phyloP scores from a whole-genome alignment of 2,329 filamentous ascomycete genomes.

The Penicillium aurantiogriseum region DNA sequence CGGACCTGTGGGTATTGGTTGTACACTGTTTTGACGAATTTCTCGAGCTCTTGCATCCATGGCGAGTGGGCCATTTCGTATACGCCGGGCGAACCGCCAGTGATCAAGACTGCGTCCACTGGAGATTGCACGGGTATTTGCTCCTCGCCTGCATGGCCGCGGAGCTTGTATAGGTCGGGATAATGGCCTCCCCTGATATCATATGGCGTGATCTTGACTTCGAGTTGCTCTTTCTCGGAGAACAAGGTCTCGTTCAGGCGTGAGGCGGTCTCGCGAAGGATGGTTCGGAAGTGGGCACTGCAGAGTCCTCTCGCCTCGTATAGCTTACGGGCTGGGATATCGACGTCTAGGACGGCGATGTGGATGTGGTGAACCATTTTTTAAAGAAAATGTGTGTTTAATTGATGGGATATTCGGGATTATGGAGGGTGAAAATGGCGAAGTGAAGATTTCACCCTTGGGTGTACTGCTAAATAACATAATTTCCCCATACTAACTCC shows the following conservation, averaged over 20 bases:
- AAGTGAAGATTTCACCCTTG: not conserved
- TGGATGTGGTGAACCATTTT: slow-evolving; percentile 26
- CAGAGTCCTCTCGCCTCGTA: slow-evolving; percentile 28
- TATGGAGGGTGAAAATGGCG: not conserved
- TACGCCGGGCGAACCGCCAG: slow-evolving; percentile 30
- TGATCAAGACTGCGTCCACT: slow-evolving; percentile 34
- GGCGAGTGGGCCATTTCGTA: slow-evolving; percentile 28
- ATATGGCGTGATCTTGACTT: slow-evolving; percentile 25
- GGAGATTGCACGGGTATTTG: slow-evolving; percentile 16
- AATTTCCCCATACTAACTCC: slow-evolving; percentile 1
- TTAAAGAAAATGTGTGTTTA: not conserved
- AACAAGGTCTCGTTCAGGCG: slow-evolving; percentile 20
- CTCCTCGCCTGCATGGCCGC: slow-evolving; percentile 13
- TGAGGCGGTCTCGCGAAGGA: slow-evolving; percentile 25
- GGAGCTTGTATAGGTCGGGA: slow-evolving; percentile 23
- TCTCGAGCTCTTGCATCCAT: slow-evolving; percentile 31
- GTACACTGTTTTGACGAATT: slow-evolving; percentile 29
- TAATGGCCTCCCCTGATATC: slow-evolving; percentile 29
- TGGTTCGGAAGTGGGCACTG: slow-evolving; percentile 28
- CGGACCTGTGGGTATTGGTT: slow-evolving; percentile 29
- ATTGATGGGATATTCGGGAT: not conserved
- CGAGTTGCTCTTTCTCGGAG: slow-evolving; percentile 15
- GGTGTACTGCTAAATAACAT: not conserved
- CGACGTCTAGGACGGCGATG: slow-evolving; percentile 28
- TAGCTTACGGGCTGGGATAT: slow-evolving; percentile 25